Percentiles rank a stretch among this genome's conserved stretches.
phyloP scores from a whole-genome alignment of 345 rosid genomes.

The Clarkia xantiana region DNA sequence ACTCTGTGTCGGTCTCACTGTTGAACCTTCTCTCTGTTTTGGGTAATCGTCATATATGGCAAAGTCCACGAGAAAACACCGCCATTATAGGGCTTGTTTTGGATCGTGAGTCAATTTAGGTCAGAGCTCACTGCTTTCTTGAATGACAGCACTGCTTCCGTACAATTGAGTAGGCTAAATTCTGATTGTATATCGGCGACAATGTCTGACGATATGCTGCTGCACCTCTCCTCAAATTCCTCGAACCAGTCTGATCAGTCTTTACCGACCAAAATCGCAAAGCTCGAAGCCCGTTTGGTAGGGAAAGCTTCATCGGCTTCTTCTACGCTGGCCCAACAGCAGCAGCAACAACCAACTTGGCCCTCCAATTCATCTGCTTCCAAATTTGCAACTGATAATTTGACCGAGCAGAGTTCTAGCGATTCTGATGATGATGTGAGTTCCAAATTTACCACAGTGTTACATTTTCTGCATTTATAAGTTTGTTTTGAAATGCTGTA shows the following conservation, averaged over 20 bases:
- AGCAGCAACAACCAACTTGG: constrained; percentile 34
- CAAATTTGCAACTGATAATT: constrained; percentile 33
- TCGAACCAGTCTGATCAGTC: constrained; percentile 96
- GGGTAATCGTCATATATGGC: not conserved
- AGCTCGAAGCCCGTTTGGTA: constrained; percentile 96
- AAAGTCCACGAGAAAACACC: not conserved
- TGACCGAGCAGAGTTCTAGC: constrained; percentile 44
- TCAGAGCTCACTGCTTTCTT: not conserved
- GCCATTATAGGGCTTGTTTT: constrained; percentile 7
- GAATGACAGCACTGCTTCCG: not conserved
- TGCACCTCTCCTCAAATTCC: constrained; percentile 89
- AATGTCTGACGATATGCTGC: constrained; percentile 78
- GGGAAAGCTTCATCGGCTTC: constrained; percentile 50
- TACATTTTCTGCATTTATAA: not conserved
- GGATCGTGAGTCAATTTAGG: constrained; percentile 3
- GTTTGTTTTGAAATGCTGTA: not conserved
- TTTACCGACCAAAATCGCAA: constrained; percentile 83
- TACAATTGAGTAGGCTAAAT: not conserved
- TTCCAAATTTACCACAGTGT: not conserved
- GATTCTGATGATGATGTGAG: constrained; percentile 84
- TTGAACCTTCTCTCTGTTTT: not conserved
- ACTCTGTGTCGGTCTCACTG: no score
- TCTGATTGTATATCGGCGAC: constrained; percentile 1
- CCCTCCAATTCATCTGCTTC: constrained; percentile 33
- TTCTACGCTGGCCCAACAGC: constrained; percentile 18